phyloP scores from a whole-genome alignment of 768 basidiomycete species.

The Floccularia luteovirens region DNA sequence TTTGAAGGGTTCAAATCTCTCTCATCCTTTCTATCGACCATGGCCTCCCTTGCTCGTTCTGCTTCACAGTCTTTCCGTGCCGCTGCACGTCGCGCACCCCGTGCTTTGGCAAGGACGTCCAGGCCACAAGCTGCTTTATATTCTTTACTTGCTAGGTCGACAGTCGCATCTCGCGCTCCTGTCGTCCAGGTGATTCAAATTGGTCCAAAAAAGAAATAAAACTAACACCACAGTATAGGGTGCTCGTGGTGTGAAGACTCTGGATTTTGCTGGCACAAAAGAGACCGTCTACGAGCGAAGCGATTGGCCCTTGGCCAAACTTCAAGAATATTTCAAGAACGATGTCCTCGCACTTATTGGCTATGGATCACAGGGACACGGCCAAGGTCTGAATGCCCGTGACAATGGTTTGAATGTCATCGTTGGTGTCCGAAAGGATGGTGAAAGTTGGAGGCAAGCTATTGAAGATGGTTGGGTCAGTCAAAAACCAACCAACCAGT shows the following conservation, averaged over 20 bases:
- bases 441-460: slow-evolving; percentile 96
- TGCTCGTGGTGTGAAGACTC: slow-evolving; percentile 83
- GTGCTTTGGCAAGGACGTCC: slow-evolving; percentile 30
- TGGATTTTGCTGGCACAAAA: slow-evolving; percentile 92
- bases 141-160: slow-evolving; percentile 54
- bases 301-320: slow-evolving; percentile 97
- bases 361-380: slow-evolving; percentile 98
- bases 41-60: slow-evolving; percentile 64
- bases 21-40: slow-evolving; percentile 32
- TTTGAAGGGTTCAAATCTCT: no score
- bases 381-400: slow-evolving; percentile 96
- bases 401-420: slow-evolving; percentile 99
- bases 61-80: slow-evolving; percentile 54
- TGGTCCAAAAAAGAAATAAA: background rate
- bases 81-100: slow-evolving; percentile 59
- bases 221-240: slow-evolving; percentile 24
- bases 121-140: slow-evolving; percentile 54
- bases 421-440: slow-evolving; percentile 94
- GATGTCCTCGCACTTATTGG: slow-evolving; percentile 99
- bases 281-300: slow-evolving; percentile 92
- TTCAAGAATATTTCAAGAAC: slow-evolving; percentile 99
- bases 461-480: slow-evolving; percentile 91
- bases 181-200: slow-evolving; percentile 22
- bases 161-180: slow-evolving; percentile 28
- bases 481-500: slow-evolving; percentile 10